phyloP scores from a whole-genome alignment of 495 filamentous ascomycete species.

The Pseudoneurospora amorphoporcata region DNA sequence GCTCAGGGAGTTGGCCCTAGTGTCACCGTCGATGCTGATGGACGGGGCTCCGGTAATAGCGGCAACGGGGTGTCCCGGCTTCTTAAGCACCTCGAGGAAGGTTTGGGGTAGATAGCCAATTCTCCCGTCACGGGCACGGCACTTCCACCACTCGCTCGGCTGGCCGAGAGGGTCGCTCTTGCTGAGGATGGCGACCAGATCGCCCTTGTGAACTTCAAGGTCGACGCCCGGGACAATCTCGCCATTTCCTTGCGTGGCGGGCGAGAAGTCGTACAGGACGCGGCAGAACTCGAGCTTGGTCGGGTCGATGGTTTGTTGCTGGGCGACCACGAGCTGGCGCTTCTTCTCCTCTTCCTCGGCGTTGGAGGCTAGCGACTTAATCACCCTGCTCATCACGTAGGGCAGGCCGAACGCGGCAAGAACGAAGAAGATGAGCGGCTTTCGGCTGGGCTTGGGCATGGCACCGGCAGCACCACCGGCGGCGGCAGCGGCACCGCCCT shows the following conservation, averaged over 20 bases:
- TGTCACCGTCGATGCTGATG: conserved; percentile 22
- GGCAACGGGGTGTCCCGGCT: conserved; percentile 35
- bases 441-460: conserved; percentile 68
- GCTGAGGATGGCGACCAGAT: conserved; percentile 87
- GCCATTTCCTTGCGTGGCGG: conserved; percentile 47
- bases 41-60: conserved; percentile 48
- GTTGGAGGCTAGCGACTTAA: conserved; percentile 69
- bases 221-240: conserved; percentile 64
- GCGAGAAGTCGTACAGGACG: conserved; percentile 86
- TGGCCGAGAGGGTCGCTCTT: conserved; percentile 90
- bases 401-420: conserved; percentile 89
- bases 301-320: conserved; percentile 57
- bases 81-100: conserved; percentile 76
- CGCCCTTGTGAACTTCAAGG: conserved; percentile 85
- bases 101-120: conserved; percentile 84
- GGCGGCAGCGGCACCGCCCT: conserved; percentile 17
- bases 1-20: conserved; percentile 37
- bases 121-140: conserved; percentile 79
- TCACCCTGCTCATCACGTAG: conserved; percentile 91
- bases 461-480: conserved; percentile 35
- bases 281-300: conserved; percentile 91
- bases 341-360: conserved; percentile 69
- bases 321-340: conserved; percentile 39
- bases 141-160: conserved; percentile 93
- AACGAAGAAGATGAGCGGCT: conserved; percentile 93